Evolutionary conservation across 176 grass and related monocot genomes (phyloP), one percentile per base, ranked within the genome.

Genomic region (Zizania latifolia): DNA sequence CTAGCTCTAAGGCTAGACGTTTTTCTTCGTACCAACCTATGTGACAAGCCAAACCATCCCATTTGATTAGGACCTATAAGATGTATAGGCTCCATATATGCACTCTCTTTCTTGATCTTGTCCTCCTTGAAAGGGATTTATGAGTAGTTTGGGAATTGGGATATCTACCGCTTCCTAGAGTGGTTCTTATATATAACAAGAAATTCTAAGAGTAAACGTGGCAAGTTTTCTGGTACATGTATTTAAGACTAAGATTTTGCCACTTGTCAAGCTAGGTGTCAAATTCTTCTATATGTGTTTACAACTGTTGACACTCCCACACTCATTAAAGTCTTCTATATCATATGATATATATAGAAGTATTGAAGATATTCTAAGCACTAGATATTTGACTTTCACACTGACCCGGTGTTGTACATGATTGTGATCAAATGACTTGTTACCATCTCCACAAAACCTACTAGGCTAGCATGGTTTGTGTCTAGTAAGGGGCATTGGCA

Each of bases 31-130:
- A 8, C 43, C 37, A 0, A 66, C 88, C 88, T 86, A 55, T 90
- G 80, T 16, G 88, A 90, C 36, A 90, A 58, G 41, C 59, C 31
- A 36, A 90, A 90, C 26, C 55, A 51, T 0, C 79, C 75, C 79
- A 86, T 76, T 14, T 86, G 30, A 65, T 83, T 54, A 19, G 84
- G 63, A 15, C 34, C 83, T 2, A 90, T 61, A 26, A 86, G 80
- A 53, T 83, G 79, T 33, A 76, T 13, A 46, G 58, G 24, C 44
- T 44, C 61, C 88, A 59, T 54, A 16, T 9, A 8, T 64, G n/a
- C 10, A 40, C 59, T 64, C 22, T 19, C 58, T 27, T n/a, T 27
- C 14, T 8, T 11, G 2, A 26, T 36, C 43, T 28, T 13, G 12
- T 77, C n/a, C 60, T n/a, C 21, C 33, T 14, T n/a, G 14, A 53